These are phyloP conservation scores for Colletotrichum chlorophyti DNA, from an alignment of 2,329 filamentous ascomycete genomes.

Conservation along the genomic window DNA sequence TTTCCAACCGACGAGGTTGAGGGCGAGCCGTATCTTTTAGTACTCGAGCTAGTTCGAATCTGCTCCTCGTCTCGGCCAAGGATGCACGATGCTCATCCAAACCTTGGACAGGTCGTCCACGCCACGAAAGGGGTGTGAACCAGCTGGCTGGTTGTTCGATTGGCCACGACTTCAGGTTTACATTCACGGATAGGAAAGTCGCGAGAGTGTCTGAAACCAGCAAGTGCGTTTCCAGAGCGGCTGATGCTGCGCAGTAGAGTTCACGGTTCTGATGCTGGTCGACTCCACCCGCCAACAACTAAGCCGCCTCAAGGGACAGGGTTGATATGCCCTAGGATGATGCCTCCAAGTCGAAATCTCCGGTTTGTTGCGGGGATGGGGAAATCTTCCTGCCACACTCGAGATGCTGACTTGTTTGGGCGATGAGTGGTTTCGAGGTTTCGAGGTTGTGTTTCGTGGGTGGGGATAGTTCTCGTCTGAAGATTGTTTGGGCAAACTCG, in stretches of 20 bases:
- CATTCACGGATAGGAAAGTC: conserved; percentile 16
- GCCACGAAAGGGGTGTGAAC: not conserved
- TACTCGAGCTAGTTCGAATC: no score
- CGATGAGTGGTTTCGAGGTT: conserved; percentile 13
- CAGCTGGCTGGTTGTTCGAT: not conserved
- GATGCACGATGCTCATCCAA: conserved; percentile 10
- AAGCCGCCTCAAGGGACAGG: not conserved
- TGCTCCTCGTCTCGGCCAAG: not conserved
- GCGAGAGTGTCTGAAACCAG: conserved; percentile 23
- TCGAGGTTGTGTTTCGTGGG: conserved; percentile 6
- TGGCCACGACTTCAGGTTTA: conserved; percentile 7
- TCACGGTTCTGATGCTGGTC: not conserved
- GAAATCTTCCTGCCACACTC: not conserved
- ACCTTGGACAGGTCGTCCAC: conserved; percentile 7
- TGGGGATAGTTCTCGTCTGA: conserved; percentile 1
- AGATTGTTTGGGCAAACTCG: not conserved
- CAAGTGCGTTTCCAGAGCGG: not conserved
- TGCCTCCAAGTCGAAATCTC: not conserved
- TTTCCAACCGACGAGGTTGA: rapidly evolving
- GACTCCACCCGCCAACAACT: not conserved
- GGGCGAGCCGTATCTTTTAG: conserved; percentile 6
- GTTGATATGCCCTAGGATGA: conserved; percentile 1
- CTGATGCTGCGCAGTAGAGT: not conserved
- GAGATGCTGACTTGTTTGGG: not conserved
- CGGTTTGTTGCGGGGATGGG: not conserved